Conservation (phyloP, 2,329 filamentous ascomycete genomes). For the Stagonosporopsis vannaccii region DNA sequence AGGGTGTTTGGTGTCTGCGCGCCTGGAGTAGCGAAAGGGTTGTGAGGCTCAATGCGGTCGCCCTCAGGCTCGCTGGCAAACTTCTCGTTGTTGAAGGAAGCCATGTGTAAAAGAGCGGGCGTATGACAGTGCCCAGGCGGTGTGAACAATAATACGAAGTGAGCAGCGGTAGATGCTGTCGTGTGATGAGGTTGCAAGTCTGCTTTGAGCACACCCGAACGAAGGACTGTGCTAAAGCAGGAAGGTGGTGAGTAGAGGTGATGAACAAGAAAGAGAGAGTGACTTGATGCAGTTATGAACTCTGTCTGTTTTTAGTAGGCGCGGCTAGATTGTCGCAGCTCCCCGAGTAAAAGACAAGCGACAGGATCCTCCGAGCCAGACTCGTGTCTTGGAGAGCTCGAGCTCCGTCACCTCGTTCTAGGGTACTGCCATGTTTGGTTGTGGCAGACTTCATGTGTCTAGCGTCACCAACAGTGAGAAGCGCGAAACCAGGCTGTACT, state of each 20-base stretch:
- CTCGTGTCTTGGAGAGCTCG: constrained; percentile 5
- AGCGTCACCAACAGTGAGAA: constrained; percentile 19
- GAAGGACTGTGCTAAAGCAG: constrained; percentile 13
- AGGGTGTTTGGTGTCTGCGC: constrained; percentile 20
- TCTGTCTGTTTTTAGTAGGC: constrained; percentile 19
- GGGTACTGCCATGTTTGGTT: constrained; percentile 14
- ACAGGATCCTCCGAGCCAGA: constrained; percentile 15
- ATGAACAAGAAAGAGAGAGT: constrained; percentile 7
- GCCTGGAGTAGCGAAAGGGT: constrained; percentile 27
- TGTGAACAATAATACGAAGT: neutral
- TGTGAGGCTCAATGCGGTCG: constrained; percentile 19
- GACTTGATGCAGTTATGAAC: constrained; percentile 18
- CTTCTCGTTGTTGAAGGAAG: constrained; percentile 18
- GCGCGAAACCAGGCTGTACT: constrained; percentile 11
- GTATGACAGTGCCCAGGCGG: constrained; percentile 1
- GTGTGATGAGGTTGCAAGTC: neutral
- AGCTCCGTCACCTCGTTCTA: constrained; percentile 17
- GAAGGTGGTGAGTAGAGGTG: constrained; percentile 3
- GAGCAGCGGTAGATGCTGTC: constrained; percentile 3
- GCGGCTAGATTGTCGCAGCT: constrained; percentile 17
- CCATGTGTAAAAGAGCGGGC: constrained; percentile 8
- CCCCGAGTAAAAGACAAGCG: constrained; percentile 12
- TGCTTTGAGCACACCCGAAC: constrained; percentile 13
- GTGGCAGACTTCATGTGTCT: constrained; percentile 11
- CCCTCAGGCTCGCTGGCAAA: constrained; percentile 15